Percentiles rank a stretch among this genome's conserved stretches.
These are phyloP conservation scores for Orbilia oligospora DNA, from an alignment of 2,329 filamentous ascomycete species.

Conservation along the genomic window DNA sequence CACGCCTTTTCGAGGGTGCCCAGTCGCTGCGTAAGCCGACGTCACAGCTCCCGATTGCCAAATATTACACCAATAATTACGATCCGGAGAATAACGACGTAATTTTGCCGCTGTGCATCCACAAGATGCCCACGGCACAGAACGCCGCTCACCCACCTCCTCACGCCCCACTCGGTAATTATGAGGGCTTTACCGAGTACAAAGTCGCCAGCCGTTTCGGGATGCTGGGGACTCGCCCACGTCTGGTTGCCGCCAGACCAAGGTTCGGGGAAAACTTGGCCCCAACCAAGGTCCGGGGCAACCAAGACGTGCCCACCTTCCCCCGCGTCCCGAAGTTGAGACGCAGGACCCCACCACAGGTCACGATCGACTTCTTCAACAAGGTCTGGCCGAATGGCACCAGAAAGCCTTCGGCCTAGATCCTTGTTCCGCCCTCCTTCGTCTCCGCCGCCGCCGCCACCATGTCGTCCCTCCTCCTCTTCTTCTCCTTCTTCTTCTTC, in stretches of 20 bases:
- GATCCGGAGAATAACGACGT: slow-evolving; percentile 10
- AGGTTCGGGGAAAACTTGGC: slow-evolving; percentile 7
- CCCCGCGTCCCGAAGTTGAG: slow-evolving; percentile 18
- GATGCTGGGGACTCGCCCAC: not conserved
- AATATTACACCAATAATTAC: slow-evolving; percentile 48
- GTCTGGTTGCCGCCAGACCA: slow-evolving; percentile 3
- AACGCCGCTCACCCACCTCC: not conserved
- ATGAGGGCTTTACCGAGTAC: not conserved
- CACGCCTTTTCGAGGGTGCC: slow-evolving; percentile 10
- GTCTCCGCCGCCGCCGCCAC: not conserved
- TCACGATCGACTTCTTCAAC: slow-evolving; percentile 13
- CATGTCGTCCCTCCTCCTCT: not conserved
- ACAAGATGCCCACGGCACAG: not conserved
- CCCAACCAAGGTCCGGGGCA: not conserved
- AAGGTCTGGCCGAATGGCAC: slow-evolving; percentile 14
- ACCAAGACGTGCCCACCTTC: slow-evolving; percentile 1
- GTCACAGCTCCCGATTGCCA: slow-evolving; percentile 38
- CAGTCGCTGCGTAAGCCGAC: slow-evolving; percentile 34
- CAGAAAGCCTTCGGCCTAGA: slow-evolving; percentile 4
- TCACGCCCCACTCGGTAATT: not conserved
- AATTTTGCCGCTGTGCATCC: slow-evolving; percentile 10
- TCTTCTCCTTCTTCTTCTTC: too few species aligned
- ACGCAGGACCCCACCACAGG: slow-evolving; percentile 25
- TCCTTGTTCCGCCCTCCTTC: not conserved
- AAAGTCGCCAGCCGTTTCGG: slow-evolving; percentile 7